phyloP scores from a whole-genome alignment of 1,284 basidiomycete genomes.

The Laetiporus sulphureus region DNA sequence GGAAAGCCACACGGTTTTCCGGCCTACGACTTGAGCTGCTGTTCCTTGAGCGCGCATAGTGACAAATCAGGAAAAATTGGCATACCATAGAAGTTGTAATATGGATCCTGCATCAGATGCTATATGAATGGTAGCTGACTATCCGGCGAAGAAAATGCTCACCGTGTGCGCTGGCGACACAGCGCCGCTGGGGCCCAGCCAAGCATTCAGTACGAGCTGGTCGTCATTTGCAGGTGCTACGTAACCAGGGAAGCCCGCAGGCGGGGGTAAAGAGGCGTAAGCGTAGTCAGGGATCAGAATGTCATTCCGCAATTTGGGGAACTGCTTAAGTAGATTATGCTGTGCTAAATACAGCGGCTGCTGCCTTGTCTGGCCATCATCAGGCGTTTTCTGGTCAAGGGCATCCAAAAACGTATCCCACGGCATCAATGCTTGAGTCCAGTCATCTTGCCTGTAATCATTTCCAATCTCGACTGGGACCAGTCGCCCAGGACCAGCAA shows the following conservation, averaged over 20 bases:
- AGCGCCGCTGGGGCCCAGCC: constrained; percentile 80
- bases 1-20: constrained; percentile 91
- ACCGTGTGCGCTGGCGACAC: constrained; percentile 91
- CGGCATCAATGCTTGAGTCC: constrained; percentile 76
- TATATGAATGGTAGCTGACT: no score
- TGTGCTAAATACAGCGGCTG: constrained; percentile 84
- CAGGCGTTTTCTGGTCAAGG: constrained; percentile 23
- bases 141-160: no score
- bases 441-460: constrained; percentile 77
- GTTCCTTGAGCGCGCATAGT: constrained; percentile 7
- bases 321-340: constrained; percentile 80
- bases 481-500: constrained; percentile 72
- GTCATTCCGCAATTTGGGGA: constrained; percentile 72
- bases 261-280: constrained; percentile 56
- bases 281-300: constrained; percentile 84
- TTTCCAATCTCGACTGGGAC: constrained; percentile 89
- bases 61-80: background rate
- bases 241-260: constrained; percentile 46
- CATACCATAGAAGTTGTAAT: constrained; percentile 84
- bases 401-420: constrained; percentile 75
- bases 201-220: constrained; percentile 73
- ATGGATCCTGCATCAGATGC: constrained; percentile 67
- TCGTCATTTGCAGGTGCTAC: constrained; percentile 63
- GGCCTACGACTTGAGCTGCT: constrained; percentile 81
- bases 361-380: constrained; percentile 7